Evolutionary conservation across 1,284 basidiomycete genomes (phyloP).

Genomic region (Ceratobasidium papillatum): DNA sequence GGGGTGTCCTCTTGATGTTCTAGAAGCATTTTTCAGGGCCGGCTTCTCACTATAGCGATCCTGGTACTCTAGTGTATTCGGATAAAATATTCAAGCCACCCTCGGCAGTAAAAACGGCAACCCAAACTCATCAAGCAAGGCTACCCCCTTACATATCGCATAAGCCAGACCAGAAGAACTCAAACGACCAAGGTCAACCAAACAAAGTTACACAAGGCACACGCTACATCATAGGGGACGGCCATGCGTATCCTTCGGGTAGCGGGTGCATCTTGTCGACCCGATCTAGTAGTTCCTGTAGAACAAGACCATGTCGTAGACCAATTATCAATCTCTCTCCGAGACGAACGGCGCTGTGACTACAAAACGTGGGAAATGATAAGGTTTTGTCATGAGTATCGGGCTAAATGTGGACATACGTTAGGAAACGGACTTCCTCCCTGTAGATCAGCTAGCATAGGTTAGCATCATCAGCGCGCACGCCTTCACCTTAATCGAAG

Average conservation of each 20-base stretch:
- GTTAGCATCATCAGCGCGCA: background rate
- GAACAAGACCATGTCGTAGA: constrained; percentile 19
- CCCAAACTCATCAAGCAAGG: constrained; percentile 3
- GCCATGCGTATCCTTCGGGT: constrained; percentile 31
- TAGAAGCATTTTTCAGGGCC: background rate
- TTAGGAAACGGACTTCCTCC: constrained; percentile 36
- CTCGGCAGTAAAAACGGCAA: background rate
- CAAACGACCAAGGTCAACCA: background rate
- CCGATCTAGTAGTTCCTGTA: constrained; percentile 31
- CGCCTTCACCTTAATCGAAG: background rate
- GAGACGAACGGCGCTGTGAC: constrained; percentile 33
- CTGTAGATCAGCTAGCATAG: constrained; percentile 16
- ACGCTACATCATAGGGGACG: constrained; percentile 23
- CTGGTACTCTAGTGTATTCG: background rate
- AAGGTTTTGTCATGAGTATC: background rate
- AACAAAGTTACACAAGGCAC: background rate
- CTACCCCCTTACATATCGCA: background rate
- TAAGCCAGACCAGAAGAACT: constrained; percentile 6
- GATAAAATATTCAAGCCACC: constrained; percentile 8
- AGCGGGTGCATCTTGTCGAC: constrained; percentile 35
- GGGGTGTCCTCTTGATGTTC: background rate
- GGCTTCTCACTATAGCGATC: background rate
- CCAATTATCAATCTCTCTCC: constrained; percentile 31
- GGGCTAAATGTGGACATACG: background rate
- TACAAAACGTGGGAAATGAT: background rate